A percentile compares a stretch with the other conserved stretches of the same genome.
Conservation (phyloP, 1,284 basidiomycete genomes). For the Sporisorium sorghi region DNA sequence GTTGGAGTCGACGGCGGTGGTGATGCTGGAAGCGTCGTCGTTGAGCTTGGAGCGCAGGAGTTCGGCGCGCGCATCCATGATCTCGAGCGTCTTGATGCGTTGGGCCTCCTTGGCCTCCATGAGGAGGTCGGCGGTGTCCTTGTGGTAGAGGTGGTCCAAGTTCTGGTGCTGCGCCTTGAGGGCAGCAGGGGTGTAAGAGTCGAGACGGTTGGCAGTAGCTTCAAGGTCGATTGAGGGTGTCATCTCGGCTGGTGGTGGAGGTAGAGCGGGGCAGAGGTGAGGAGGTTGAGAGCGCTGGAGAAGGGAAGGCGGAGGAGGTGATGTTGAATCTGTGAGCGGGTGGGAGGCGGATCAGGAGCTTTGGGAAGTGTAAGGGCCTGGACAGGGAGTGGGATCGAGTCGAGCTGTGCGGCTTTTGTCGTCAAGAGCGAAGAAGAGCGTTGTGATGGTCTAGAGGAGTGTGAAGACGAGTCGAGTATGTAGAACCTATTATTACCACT, state of each 20-base stretch:
- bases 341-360: constrained; percentile 53
- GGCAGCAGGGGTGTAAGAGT: constrained; percentile 34
- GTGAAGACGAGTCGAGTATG: constrained; percentile 23
- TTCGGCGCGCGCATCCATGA: constrained; percentile 49
- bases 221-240: constrained; percentile 53
- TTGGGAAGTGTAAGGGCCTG: constrained; percentile 43
- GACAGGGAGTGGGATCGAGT: constrained; percentile 15
- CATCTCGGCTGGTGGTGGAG: constrained; percentile 54
- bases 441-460: background rate
- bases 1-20: constrained; percentile 46
- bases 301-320: constrained; percentile 24
- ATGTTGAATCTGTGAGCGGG: constrained; percentile 29
- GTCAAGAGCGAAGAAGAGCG: constrained; percentile 16
- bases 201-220: constrained; percentile 46
- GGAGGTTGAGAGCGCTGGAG: constrained; percentile 37
- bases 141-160: constrained; percentile 29
- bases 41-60: constrained; percentile 36
- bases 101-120: constrained; percentile 50
- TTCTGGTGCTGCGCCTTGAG: constrained; percentile 32
- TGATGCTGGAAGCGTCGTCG: constrained; percentile 41
- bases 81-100: constrained; percentile 46
- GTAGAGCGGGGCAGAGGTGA: constrained; percentile 50
- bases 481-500: constrained; percentile 52
- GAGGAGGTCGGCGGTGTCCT: constrained; percentile 50
- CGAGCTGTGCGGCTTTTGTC: constrained; percentile 16